phyloP scores from a whole-genome alignment of 306 rosid species.

The Leucaena leucocephala region DNA sequence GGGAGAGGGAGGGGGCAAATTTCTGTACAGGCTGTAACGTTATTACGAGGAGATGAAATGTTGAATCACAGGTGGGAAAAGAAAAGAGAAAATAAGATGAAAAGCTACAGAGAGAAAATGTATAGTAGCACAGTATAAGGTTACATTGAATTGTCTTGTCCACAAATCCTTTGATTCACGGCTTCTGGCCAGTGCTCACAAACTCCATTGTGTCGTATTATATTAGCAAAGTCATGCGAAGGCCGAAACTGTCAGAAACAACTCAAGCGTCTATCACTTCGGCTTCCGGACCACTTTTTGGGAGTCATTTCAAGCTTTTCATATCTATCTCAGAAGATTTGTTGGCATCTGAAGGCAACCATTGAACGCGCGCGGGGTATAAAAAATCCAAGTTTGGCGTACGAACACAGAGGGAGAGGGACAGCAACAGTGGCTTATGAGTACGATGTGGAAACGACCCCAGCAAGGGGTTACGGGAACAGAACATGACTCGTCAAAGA shows the following conservation, averaged over 20 bases:
- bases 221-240: neutral
- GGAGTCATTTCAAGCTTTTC: slow-evolving; percentile 14
- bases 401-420: slow-evolving; percentile 16
- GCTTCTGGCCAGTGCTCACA: slow-evolving; percentile 26
- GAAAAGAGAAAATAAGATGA: slow-evolving; percentile 23
- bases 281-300: slow-evolving; percentile 38
- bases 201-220: slow-evolving; percentile 12
- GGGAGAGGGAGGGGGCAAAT: neutral
- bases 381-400: slow-evolving; percentile 1
- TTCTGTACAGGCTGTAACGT: neutral
- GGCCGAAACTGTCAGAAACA: slow-evolving; percentile 33
- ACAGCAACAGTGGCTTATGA: slow-evolving; percentile 16
- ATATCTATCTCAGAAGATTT: neutral
- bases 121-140: slow-evolving; percentile 19
- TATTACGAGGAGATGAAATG: slow-evolving; percentile 34
- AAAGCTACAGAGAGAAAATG: slow-evolving; percentile 19
- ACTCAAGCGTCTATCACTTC: slow-evolving; percentile 3
- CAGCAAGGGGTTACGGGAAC: slow-evolving; percentile 32
- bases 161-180: slow-evolving; percentile 33
- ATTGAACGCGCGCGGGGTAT: neutral
- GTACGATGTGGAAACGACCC: slow-evolving; percentile 32
- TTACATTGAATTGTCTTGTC: slow-evolving; percentile 39
- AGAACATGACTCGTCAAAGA: slow-evolving; percentile 35
- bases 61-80: slow-evolving; percentile 36
- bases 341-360: neutral